These are phyloP conservation scores for Euphrasia confusa DNA, from an alignment of 257 asterid genomes.

Conservation along the genomic window DNA sequence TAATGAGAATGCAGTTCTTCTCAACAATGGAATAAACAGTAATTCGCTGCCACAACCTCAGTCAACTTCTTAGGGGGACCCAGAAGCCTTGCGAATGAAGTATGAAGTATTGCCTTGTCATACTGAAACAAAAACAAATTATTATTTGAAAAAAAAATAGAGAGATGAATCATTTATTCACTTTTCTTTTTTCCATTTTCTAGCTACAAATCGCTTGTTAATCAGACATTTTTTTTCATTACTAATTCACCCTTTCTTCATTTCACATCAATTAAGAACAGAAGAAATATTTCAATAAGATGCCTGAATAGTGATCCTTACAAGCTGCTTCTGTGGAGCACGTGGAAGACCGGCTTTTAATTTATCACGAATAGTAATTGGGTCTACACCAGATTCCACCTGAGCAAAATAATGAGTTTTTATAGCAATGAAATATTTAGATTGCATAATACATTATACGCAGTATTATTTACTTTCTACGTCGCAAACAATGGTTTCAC, in stretches of 20 bases:
- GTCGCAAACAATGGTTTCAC: too few relatives aligned
- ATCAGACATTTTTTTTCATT: neutral
- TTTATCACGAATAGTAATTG: conserved; percentile 62
- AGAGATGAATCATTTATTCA: too few relatives aligned
- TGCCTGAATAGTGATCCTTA: conserved; percentile 37
- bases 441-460: neutral
- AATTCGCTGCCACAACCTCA: conserved; percentile 39
- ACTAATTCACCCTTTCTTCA: conserved; percentile 10
- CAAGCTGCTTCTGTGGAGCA: conserved; percentile 88
- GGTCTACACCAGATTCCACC: conserved; percentile 88
- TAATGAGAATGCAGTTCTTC: neutral
- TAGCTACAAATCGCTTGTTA: neutral
- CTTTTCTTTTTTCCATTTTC: too few relatives aligned
- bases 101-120: conserved; percentile 79
- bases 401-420: conserved; percentile 32
- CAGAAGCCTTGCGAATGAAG: conserved; percentile 89
- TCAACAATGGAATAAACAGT: neutral
- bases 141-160: too few relatives aligned
- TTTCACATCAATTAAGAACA: neutral
- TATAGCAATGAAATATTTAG: conserved; percentile 12
- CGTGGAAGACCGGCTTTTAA: conserved; percentile 70
- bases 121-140: conserved; percentile 46
- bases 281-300: conserved; percentile 2
- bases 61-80: conserved; percentile 59
- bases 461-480: neutral